phyloP scores from a whole-genome alignment of 257 asterid genomes.

The Salvia miltiorrhiza region DNA sequence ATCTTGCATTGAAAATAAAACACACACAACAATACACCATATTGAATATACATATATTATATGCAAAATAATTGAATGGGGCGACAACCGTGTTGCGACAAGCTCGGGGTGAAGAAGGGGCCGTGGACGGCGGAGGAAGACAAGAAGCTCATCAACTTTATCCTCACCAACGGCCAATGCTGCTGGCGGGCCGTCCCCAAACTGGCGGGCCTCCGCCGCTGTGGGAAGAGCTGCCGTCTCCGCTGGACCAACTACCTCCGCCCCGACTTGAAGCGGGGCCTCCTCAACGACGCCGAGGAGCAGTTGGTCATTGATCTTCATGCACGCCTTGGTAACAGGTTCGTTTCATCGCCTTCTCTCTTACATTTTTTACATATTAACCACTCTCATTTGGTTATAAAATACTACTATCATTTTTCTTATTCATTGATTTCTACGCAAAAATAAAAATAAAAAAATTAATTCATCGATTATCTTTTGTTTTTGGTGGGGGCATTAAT shows the following conservation, averaged over 20 bases:
- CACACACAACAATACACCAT: no score
- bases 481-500: not conserved
- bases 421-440: not conserved
- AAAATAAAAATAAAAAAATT: no score
- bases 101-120: conserved; percentile 93
- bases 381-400: no score
- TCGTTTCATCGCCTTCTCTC: not conserved
- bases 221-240: conserved; percentile 96
- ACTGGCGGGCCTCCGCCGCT: conserved; percentile 96
- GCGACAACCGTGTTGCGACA: conserved; percentile 96
- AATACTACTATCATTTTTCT: no score
- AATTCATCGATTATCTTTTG: not conserved
- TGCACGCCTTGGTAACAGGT: conserved; percentile 94
- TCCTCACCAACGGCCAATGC: conserved; percentile 88
- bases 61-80: conserved; percentile 44
- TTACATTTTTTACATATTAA: not conserved
- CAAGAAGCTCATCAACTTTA: conserved; percentile 75
- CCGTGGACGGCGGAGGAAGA: conserved; percentile 99
- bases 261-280: conserved; percentile 93
- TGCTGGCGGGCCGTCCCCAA: conserved; percentile 98
- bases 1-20: conserved; percentile 1
- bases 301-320: conserved; percentile 86
- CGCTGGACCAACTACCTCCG: conserved; percentile 98
- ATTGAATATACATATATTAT: not conserved
- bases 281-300: conserved; percentile 83